phyloP scores from a whole-genome alignment of 768 basidiomycete genomes.

The Podaxis carcinomalis region DNA sequence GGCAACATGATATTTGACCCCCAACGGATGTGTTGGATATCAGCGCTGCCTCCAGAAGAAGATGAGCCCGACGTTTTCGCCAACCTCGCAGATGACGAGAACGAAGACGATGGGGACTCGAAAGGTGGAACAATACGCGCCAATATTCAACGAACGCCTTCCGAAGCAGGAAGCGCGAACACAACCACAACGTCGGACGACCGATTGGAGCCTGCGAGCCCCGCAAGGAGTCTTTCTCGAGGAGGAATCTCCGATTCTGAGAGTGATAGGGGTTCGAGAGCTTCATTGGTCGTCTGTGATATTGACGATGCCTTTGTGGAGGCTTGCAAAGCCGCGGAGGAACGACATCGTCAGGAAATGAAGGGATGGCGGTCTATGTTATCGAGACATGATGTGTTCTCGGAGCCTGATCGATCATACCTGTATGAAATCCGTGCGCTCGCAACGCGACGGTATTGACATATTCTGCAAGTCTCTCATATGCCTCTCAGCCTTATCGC shows the following conservation, averaged over 20 bases:
- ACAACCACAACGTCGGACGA: constrained; percentile 23
- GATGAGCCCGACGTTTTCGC: constrained; percentile 97
- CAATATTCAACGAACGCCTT: constrained; percentile 34
- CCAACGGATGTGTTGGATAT: constrained; percentile 91
- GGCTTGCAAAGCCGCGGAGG: constrained; percentile 72
- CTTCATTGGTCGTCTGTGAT: constrained; percentile 68
- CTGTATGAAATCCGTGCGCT: constrained; percentile 82
- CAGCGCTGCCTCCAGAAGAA: constrained; percentile 78
- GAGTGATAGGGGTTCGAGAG: constrained; percentile 77
- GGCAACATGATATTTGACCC: constrained; percentile 99
- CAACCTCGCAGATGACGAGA: constrained; percentile 88
- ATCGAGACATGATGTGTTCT: constrained; percentile 31
- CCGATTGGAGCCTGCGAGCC: constrained; percentile 45
- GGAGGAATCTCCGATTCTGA: constrained; percentile 68
- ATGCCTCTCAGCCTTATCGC: constrained; percentile 13
- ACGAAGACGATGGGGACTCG: constrained; percentile 68
- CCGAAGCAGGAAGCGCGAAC: constrained; percentile 26
- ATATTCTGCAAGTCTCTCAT: constrained; percentile 9
- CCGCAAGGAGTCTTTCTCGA: constrained; percentile 57
- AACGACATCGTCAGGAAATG: constrained; percentile 80
- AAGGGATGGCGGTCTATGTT: constrained; percentile 64
- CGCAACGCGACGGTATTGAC: constrained; percentile 78
- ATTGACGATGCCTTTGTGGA: constrained; percentile 72
- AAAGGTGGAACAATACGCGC: constrained; percentile 81
- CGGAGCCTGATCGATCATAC: constrained; percentile 55